Conservation (phyloP, 257 asterid species). For the Paulownia fortunei region DNA sequence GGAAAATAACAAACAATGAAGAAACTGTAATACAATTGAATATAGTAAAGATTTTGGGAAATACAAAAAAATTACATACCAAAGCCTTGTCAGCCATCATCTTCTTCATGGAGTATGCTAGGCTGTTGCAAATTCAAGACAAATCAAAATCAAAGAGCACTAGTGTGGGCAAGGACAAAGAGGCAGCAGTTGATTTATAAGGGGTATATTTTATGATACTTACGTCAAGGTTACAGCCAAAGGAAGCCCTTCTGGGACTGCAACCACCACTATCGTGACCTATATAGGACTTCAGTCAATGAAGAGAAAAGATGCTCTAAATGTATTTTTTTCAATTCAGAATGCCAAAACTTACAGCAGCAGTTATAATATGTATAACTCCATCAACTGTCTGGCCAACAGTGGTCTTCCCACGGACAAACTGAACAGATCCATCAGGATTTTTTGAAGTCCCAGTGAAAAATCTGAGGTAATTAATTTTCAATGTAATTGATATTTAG, state of each 20-base stretch:
- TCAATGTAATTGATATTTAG: conserved; percentile 16
- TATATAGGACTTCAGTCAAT: conserved; percentile 48
- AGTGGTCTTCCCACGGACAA: conserved; percentile 69
- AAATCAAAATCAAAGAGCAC: conserved; percentile 28
- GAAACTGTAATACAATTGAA: conserved; percentile 13
- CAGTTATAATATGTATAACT: conserved; percentile 73
- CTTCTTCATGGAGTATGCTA: conserved; percentile 98
- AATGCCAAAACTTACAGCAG: conserved; percentile 74
- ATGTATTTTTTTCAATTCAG: conserved; percentile 22
- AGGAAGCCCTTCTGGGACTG: conserved; percentile 99
- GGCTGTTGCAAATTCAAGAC: conserved; percentile 54
- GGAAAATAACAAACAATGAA: conserved; percentile 3
- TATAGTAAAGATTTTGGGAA: conserved; percentile 6
- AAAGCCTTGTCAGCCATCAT: conserved; percentile 99
- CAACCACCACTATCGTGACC: conserved; percentile 99
- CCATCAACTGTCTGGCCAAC: conserved; percentile 60
- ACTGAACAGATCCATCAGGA: conserved; percentile 81
- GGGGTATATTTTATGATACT: conserved; percentile 37
- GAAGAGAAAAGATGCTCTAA: conserved; percentile 28
- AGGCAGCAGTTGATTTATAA: background rate
- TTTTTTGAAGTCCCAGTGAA: conserved; percentile 81
- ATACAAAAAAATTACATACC: conserved; percentile 45
- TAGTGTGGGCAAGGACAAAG: conserved; percentile 17
- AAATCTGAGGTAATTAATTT: conserved; percentile 50
- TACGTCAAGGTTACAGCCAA: conserved; percentile 97